Conservation (phyloP, 2,329 filamentous ascomycete species). For the Ceratocystis harringtonii region DNA sequence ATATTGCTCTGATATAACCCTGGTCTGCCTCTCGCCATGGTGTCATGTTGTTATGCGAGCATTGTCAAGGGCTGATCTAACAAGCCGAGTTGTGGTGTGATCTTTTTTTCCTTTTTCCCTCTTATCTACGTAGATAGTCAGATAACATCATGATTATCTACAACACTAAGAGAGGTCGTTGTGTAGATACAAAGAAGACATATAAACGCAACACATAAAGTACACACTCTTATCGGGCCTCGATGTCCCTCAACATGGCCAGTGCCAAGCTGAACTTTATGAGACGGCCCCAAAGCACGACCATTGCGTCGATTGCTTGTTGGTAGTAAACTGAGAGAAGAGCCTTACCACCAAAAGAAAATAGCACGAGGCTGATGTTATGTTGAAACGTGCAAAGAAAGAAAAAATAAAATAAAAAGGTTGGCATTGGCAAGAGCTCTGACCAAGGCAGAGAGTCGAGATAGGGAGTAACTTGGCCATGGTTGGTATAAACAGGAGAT, state of each 20-base stretch:
- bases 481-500: not conserved
- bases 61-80: not conserved
- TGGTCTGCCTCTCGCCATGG: not conserved
- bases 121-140: not conserved
- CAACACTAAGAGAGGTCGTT: not conserved
- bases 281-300: not conserved
- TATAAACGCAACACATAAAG: not conserved
- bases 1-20: not conserved
- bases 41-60: conserved; percentile 1
- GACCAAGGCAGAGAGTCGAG: not conserved
- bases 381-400: not conserved
- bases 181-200: not conserved
- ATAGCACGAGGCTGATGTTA: conserved; percentile 2
- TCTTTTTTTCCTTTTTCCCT: not conserved
- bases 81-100: not conserved
- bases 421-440: conserved; percentile 5
- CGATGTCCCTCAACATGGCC: not conserved
- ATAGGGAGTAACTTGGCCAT: not conserved
- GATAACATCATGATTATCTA: not conserved
- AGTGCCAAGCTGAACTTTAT: not conserved
- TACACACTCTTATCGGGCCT: not conserved
- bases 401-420: not conserved
- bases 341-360: not conserved
- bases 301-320: not conserved
- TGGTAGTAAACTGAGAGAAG: not conserved